Evolutionary conservation across 352 stramenopile genomes (phyloP).

Genomic region (Globisporangium emineosum): DNA sequence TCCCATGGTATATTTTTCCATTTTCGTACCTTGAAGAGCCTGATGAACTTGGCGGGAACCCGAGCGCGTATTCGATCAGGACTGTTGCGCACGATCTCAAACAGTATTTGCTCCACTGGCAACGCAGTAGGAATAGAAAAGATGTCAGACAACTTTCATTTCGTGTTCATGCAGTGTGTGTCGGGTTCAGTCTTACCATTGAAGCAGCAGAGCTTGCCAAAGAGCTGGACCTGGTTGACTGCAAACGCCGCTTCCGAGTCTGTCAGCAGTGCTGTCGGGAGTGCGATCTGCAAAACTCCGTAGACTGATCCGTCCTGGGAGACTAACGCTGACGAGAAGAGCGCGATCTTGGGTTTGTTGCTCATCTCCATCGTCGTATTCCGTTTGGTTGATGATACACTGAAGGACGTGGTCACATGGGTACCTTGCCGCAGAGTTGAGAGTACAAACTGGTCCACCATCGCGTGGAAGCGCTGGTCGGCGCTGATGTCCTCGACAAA

Average conservation of each 20-base stretch:
- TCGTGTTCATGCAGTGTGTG: background rate
- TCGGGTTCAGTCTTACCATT: constrained; percentile 29
- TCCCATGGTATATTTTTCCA: background rate
- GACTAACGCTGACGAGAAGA: constrained; percentile 46
- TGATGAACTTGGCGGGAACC: constrained; percentile 44
- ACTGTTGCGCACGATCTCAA: constrained; percentile 57
- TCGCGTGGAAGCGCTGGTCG: constrained; percentile 55
- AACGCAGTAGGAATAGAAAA: background rate
- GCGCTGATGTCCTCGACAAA: constrained; percentile 35
- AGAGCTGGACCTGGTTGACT: constrained; percentile 19
- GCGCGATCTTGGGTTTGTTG: constrained; percentile 23
- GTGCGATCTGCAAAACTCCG: constrained; percentile 52
- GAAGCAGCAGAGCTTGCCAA: constrained; percentile 39
- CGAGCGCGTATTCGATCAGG: constrained; percentile 44
- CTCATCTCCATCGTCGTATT: background rate
- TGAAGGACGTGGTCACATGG: background rate
- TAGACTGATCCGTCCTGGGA: constrained; percentile 43
- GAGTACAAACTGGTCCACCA: constrained; percentile 61
- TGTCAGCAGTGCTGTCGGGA: constrained; percentile 23
- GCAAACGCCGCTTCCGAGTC: background rate
- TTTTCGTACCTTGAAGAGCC: constrained; percentile 50
- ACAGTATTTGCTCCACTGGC: constrained; percentile 60
- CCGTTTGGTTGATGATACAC: background rate
- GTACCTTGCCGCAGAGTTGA: constrained; percentile 11
- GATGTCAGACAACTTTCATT: background rate